Evolutionary conservation across 352 stramenopile species (phyloP), one percentile per base, ranked within the genome.

Genomic region (Globisporangium alternatum): DNA sequence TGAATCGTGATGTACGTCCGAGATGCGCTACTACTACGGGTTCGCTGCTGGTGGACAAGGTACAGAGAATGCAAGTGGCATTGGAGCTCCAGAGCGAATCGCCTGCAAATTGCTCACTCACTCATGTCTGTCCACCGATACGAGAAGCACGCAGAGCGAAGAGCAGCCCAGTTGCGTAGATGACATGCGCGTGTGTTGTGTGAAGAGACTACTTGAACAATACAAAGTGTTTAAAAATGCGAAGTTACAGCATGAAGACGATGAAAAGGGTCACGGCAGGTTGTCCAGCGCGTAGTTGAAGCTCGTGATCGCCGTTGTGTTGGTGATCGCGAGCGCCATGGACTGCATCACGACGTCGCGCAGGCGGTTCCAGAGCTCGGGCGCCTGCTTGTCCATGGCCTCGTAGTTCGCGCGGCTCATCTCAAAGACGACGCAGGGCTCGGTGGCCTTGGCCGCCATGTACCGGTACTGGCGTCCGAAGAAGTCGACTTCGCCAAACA

Each of bases 401-500:
- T 89, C 72, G 72, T 91, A 92, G 5, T 72, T 83, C 21, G 77
- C 66, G 13, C 83, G 83, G 3, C 70, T 82, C 71, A 94, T 81
- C 59, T 88, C 78, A 52, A 88, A 94, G 52, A 94, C 83, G 25
- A 84, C 76, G 59, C 80, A 87, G 5, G 71, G 69, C 45, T 81
- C 72, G 30, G 80, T 63, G 0, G 86, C 76, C 0, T 58, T 71
- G 8, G 80, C 86, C 41, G 69, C 77, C 78, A 92, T 87, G 64
- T 83, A 78, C 41, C 86, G 79, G 25, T 76, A 78, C 62, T 95
- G 87, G 21, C 70, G 67, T 35, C 83, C 79, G 53, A 95, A 93
- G 60, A 96, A 96, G 58, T 96, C 87, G 3, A 93, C 85, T 60
- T 96, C 87, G 25, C 87, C 87, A 67, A 96, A 96, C 78, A 94